Evolutionary conservation across 139 green algal genomes (phyloP), one percentile per base, ranked within the genome.

Genomic region (Volvox africanus): DNA sequence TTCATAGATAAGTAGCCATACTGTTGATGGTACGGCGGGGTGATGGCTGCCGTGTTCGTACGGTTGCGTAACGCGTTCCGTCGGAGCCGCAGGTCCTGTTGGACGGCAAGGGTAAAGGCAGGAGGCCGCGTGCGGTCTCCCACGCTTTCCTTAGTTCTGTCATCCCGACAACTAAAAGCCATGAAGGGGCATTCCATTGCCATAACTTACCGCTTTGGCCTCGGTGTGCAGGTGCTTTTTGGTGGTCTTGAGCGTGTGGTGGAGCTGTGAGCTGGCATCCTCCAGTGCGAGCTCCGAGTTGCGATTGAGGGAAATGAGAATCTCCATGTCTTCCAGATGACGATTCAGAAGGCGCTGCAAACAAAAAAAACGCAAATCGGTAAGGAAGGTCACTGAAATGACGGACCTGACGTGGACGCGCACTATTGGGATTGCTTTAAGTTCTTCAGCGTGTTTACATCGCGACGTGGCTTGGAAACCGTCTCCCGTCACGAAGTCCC

Each of bases 191-290:
- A 9, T 55, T 55, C 44, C 5, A 55, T 9, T 9, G 9, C 44
- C 44, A 55, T 55, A 55, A 69, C 65, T 3, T 69, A 89, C 84
- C 84, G 68, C 67, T 69, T 89, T 81, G 33, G 82, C 82, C 65
- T 88, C 82, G 11, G 82, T 88, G 82, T 79, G 65, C 82, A 88
- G 82, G 24, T 88, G 82, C 61, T 88, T 88, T 67, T 88, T 88
- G 82, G 65, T 80, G 33, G 22, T 5, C 35, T 80, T 65, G 62
- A 88, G 20, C 28, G 61, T 65, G 26, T 44, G 16, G 35, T 89
- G 67, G 26, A 89, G 36, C 55, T 50, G 0, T 17, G 32, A 14
- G 37, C 62, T 33, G 13, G 68, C 16, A 18, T 80, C 37, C 61
- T 89, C 84, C 68, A 81, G 28, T 28, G 84, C 84, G 28, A 81